Percentiles rank a stretch among this genome's conserved stretches.
Conservation (phyloP, 257 asterid genomes). For the Solanum sejunctum region DNA sequence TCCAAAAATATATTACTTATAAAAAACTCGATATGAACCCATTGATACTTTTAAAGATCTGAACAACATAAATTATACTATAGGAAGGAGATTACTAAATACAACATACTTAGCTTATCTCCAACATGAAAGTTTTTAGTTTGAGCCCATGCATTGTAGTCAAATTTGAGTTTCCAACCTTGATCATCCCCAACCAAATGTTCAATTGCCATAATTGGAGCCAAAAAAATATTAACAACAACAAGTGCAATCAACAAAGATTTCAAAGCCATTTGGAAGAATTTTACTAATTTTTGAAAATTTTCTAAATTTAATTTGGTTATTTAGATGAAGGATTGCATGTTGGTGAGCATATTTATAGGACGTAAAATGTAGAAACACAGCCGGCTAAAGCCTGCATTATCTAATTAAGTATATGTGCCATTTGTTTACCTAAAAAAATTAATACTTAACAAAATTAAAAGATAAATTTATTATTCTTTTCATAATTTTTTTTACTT, state of each 20-base stretch:
- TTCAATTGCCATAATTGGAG: constrained; percentile 10
- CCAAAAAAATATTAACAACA: not conserved
- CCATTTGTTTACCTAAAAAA: no score
- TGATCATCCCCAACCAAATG: constrained; percentile 16
- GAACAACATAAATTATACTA: no score
- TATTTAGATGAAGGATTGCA: not conserved
- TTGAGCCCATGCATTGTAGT: constrained; percentile 16
- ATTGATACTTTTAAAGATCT: no score
- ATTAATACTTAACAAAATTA: no score
- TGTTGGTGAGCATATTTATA: not conserved
- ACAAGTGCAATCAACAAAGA: not conserved
- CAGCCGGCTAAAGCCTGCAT: not conserved
- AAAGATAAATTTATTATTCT: no score
- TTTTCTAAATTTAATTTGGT: not conserved
- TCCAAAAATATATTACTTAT: no score
- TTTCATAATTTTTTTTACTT: no score
- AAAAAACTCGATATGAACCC: no score
- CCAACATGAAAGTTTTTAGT: constrained; percentile 17
- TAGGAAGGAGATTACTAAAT: not conserved
- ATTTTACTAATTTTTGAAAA: not conserved
- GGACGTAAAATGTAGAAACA: not conserved
- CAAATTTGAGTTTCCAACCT: constrained; percentile 15
- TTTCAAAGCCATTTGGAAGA: constrained; percentile 12
- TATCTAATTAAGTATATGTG: no score
- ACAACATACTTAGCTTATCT: constrained; percentile 8